Evolutionary conservation across 257 asterid genomes (phyloP).

Genomic region (Solanum ossicruentum): DNA sequence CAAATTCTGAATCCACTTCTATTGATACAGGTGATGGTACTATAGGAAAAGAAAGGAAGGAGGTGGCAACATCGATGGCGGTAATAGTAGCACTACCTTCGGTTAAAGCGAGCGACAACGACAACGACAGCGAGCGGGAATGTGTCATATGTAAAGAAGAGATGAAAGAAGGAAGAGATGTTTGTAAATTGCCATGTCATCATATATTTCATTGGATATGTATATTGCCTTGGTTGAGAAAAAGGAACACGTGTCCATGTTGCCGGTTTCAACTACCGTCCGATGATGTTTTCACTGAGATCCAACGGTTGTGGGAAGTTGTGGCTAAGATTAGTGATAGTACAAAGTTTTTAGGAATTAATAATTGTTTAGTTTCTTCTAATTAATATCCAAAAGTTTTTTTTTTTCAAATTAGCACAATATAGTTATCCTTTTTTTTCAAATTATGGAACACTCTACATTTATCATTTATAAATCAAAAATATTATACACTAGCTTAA

Average conservation of each 20-base stretch:
- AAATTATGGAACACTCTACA: neutral
- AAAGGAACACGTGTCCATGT: conserved; percentile 73
- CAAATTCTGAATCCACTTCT: neutral
- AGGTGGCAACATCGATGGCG: conserved; percentile 45
- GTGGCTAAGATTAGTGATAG: conserved; percentile 21
- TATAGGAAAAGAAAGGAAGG: conserved; percentile 17
- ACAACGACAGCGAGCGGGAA: conserved; percentile 15
- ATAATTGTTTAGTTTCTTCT: neutral
- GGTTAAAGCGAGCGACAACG: conserved; percentile 25
- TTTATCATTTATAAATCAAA: neutral
- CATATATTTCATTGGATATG: conserved; percentile 90
- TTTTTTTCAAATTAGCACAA: neutral
- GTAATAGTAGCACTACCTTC: conserved; percentile 60
- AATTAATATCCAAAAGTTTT: neutral
- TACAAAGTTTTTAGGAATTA: neutral
- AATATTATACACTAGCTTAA: no score
- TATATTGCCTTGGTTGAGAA: conserved; percentile 59
- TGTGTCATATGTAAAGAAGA: conserved; percentile 81
- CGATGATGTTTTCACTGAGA: conserved; percentile 60
- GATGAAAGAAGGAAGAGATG: conserved; percentile 64
- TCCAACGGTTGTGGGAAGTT: conserved; percentile 56
- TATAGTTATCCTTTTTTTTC: neutral
- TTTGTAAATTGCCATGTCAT: conserved; percentile 71
- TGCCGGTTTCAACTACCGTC: conserved; percentile 80
- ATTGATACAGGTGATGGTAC: neutral